A percentile compares a stretch with the other conserved stretches of the same genome.
phyloP scores from a whole-genome alignment of 345 rosid genomes.

The Jatropha curcas region DNA sequence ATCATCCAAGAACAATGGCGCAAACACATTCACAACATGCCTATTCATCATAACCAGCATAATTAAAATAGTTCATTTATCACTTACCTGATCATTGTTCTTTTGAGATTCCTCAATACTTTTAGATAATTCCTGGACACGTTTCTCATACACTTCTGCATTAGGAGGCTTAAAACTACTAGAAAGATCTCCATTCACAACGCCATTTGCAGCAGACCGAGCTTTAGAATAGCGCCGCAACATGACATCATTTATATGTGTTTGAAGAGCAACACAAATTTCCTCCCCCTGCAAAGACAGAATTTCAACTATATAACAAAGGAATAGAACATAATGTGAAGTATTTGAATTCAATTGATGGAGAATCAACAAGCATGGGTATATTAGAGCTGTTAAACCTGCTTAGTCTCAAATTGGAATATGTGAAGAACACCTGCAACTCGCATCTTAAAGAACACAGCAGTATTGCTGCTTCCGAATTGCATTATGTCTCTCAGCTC shows the following conservation, averaged over 20 bases:
- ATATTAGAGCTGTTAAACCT: conserved; percentile 45
- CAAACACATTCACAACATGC: background rate
- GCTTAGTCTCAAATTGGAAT: conserved; percentile 97
- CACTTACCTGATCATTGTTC: conserved; percentile 59
- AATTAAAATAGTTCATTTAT: background rate
- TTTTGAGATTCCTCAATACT: conserved; percentile 73
- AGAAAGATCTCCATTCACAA: conserved; percentile 69
- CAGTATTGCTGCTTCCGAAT: conserved; percentile 97
- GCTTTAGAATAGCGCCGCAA: conserved; percentile 97
- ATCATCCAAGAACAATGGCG: background rate
- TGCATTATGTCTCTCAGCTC: conserved; percentile 98
- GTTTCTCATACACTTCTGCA: conserved; percentile 67
- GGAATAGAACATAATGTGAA: conserved; percentile 4
- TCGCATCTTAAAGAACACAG: conserved; percentile 97
- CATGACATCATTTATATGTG: conserved; percentile 99
- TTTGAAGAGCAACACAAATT: conserved; percentile 97
- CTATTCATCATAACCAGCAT: background rate
- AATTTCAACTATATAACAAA: conserved; percentile 6
- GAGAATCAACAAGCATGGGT: background rate
- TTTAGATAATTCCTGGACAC: conserved; percentile 74
- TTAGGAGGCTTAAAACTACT: conserved; percentile 57
- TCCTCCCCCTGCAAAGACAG: conserved; percentile 77
- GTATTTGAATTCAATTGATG: background rate
- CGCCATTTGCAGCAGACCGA: conserved; percentile 57
- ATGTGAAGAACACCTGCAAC: conserved; percentile 99